Percentiles rank a stretch among this genome's conserved stretches.
phyloP scores from a whole-genome alignment of 2,329 filamentous ascomycete genomes.

The Plectosphaerella sp. region DNA sequence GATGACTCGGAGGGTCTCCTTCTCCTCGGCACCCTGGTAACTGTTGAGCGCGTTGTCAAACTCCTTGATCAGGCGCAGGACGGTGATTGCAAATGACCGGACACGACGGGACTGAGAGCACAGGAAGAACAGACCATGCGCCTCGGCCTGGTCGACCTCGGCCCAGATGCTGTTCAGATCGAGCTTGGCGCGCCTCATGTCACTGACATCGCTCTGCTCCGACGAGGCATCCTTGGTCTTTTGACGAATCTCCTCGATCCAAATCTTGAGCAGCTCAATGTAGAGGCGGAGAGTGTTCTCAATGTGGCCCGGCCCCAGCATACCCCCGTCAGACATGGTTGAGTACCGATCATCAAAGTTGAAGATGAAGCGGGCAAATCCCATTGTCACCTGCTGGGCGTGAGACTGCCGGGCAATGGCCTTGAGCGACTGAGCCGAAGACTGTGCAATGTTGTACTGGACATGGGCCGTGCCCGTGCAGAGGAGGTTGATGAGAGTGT shows the following conservation, averaged over 20 bases:
- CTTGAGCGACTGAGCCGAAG: slow-evolving; percentile 88
- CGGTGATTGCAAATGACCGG: slow-evolving; percentile 84
- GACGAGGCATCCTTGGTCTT: slow-evolving; percentile 71
- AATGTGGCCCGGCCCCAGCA: slow-evolving; percentile 90
- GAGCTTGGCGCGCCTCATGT: slow-evolving; percentile 70
- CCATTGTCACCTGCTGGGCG: slow-evolving; percentile 92
- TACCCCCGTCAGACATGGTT: slow-evolving; percentile 95
- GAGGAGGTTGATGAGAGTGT: slow-evolving; percentile 86
- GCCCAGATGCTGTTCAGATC: slow-evolving; percentile 86
- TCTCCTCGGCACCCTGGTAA: slow-evolving; percentile 41
- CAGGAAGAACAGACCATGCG: slow-evolving; percentile 92
- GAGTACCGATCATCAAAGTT: slow-evolving; percentile 97
- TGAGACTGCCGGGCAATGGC: slow-evolving; percentile 91
- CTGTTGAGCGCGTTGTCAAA: slow-evolving; percentile 88
- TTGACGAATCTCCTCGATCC: slow-evolving; percentile 93
- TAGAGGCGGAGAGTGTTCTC: slow-evolving; percentile 91
- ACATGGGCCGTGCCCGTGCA: slow-evolving; percentile 97
- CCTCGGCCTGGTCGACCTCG: slow-evolving; percentile 94
- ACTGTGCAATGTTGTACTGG: slow-evolving; percentile 84
- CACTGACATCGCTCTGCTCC: slow-evolving; percentile 62
- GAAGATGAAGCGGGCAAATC: slow-evolving; percentile 96
- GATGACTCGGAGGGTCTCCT: slow-evolving; percentile 72
- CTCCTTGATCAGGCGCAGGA: slow-evolving; percentile 85
- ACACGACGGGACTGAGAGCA: slow-evolving; percentile 93
- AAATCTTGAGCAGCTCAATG: slow-evolving; percentile 89